phyloP scores from a whole-genome alignment of 805 yeast species.

The Candida boleticola region DNA sequence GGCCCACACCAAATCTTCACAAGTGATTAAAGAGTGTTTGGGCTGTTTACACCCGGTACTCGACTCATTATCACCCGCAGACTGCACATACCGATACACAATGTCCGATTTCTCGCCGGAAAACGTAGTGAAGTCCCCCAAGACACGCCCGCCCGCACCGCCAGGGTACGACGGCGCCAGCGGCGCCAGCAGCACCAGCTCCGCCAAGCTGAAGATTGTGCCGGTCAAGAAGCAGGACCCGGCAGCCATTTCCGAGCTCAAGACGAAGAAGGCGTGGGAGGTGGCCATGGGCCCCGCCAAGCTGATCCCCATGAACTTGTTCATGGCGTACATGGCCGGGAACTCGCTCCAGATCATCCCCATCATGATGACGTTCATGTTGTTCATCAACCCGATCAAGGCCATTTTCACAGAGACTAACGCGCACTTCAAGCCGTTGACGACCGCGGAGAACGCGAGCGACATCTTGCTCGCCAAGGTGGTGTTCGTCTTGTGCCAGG shows the following conservation, averaged over 20 bases:
- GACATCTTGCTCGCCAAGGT: conserved; percentile 27
- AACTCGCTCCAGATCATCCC: conserved; percentile 87
- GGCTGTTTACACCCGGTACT: too few relatives aligned
- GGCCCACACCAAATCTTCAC: too few relatives aligned
- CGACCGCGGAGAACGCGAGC: conserved; percentile 32
- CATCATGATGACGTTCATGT: conserved; percentile 82
- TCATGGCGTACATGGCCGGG: conserved; percentile 94
- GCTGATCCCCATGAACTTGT: conserved; percentile 79
- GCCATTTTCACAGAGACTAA: conserved; percentile 61
- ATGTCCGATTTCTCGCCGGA: not conserved
- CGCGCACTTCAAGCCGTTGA: conserved; percentile 50
- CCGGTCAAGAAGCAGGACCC: conserved; percentile 16
- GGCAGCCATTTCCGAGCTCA: conserved; percentile 34
- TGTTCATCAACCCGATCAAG: conserved; percentile 73
- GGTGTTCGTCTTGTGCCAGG: conserved; percentile 37
- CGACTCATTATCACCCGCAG: too few relatives aligned
- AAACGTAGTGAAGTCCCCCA: conserved; percentile 1
- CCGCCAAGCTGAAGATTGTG: too few relatives aligned
- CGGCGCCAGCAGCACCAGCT: conserved; percentile 12
- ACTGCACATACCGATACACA: too few relatives aligned
- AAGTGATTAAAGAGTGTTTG: too few relatives aligned
- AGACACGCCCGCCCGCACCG: not conserved
- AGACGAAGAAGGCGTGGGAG: conserved; percentile 78
- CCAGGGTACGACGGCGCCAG: conserved; percentile 8
- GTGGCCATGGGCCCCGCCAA: conserved; percentile 80